Evolutionary conservation across 495 filamentous ascomycete genomes (phyloP), one percentile per base, ranked within the genome.

Genomic region (Penicillium maclennaniae): DNA sequence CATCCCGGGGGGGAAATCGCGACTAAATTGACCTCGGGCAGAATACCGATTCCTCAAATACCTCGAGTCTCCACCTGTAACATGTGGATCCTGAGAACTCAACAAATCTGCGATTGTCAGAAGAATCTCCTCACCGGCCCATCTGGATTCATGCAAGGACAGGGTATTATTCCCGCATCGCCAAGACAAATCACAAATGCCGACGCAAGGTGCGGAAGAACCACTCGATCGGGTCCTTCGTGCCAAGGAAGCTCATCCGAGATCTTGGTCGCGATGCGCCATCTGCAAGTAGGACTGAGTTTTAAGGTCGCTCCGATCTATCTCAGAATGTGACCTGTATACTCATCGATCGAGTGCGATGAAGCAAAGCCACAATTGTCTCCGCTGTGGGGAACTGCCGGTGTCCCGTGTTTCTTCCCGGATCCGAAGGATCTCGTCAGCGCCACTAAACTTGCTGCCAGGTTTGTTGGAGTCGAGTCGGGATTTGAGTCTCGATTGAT

Each of bases 201-300:
- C 38, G 38, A 15, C 51, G 25, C 40, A 51, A 38, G 53, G 46
- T 23, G 40, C 34, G 16, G 46, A 46, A 25, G 46, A 53, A 15
- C 16, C 31, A 14, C 40, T 36, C 19, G 60, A 55, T 14, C 55
- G 43, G 39, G 58, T 62, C 49, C 71, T 62, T 45, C 67, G 73
- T 48, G 34, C 70, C 40, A 67, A 69, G 16, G 61, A 67, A 27
- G 37, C 67, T 5, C 76, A 76, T 59, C 69, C 67, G 47, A 73
- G 73, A 55, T 80, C 77, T 25, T 70, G 75, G 23, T 63, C 43
- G 43, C 75, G 77, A 16, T 79, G 76, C 52, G 56, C 60, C 37
- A 74, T 73, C 51, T 80, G 76, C 58, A 80, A 79, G 56, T 66
- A 72, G 25, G 62, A 75, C 34, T 64, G 69, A 53, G 63, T 80